Evolutionary conservation across 2,329 filamentous ascomycete genomes (phyloP).

Genomic region (Stagonosporopsis rhizophila): DNA sequence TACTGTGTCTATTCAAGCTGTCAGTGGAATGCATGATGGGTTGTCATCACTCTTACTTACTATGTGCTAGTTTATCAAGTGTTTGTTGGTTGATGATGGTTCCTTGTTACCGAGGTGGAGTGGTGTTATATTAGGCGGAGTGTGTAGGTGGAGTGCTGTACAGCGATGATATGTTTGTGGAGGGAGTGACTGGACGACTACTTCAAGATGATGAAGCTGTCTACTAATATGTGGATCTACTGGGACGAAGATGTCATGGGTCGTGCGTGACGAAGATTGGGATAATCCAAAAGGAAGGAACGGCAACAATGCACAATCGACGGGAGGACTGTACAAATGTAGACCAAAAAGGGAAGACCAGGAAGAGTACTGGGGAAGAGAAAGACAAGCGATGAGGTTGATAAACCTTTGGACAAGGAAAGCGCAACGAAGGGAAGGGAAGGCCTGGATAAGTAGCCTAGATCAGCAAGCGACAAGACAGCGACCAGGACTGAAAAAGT

Average conservation of each 20-base stretch:
- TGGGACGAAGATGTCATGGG: constrained; percentile 42
- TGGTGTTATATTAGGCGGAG: constrained; percentile 37
- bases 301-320: constrained; percentile 45
- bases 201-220: constrained; percentile 49
- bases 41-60: constrained; percentile 23
- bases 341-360: constrained; percentile 48
- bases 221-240: constrained; percentile 48
- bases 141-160: constrained; percentile 30
- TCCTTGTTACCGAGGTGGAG: constrained; percentile 19
- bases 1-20: constrained; percentile 30
- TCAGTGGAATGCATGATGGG: neutral
- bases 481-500: constrained; percentile 50
- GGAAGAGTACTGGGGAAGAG: constrained; percentile 43
- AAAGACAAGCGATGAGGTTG: constrained; percentile 52
- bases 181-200: constrained; percentile 53
- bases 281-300: constrained; percentile 49
- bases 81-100: constrained; percentile 20
- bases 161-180: constrained; percentile 33
- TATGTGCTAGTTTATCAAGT: constrained; percentile 16
- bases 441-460: constrained; percentile 50
- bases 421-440: constrained; percentile 47
- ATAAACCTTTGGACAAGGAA: constrained; percentile 52
- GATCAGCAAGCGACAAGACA: constrained; percentile 51
- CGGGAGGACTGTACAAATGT: constrained; percentile 41
- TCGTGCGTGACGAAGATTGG: constrained; percentile 35